Percentiles rank a stretch among this genome's conserved stretches.
Conservation (phyloP, 441 rosid genomes). For the Codiaeum variegatum region DNA sequence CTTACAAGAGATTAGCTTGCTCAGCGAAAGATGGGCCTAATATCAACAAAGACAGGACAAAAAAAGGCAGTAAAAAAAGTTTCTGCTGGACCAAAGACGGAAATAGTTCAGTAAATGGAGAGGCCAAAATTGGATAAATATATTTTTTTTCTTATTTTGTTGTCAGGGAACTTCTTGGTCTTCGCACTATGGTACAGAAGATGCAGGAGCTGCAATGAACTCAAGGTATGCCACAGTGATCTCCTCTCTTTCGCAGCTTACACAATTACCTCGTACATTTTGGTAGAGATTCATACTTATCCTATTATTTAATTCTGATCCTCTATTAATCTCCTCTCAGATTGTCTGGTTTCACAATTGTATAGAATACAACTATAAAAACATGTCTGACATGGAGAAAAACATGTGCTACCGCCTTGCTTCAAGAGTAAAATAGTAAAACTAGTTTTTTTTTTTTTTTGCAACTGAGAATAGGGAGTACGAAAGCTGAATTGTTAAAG, state of each 20-base stretch:
- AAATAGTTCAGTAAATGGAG: conserved; percentile 59
- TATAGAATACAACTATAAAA: background rate
- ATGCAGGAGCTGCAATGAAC: conserved; percentile 17
- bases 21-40: conserved; percentile 40
- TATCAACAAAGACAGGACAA: conserved; percentile 33
- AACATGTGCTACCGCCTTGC: background rate
- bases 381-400: background rate
- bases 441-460: no score
- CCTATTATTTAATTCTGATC: background rate
- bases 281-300: background rate
- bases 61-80: conserved; percentile 36
- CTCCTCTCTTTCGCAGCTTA: background rate
- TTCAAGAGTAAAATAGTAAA: background rate
- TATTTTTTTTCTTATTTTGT: conserved; percentile 3
- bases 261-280: background rate
- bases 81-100: conserved; percentile 38
- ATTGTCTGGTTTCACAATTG: background rate
- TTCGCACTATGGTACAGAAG: conserved; percentile 13
- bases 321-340: background rate
- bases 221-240: conserved; percentile 14
- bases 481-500: no score
- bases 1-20: conserved; percentile 42
- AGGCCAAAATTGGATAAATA: conserved; percentile 57
- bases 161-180: conserved; percentile 19
- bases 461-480: no score